A percentile compares a stretch with the other conserved stretches of the same genome.
phyloP scores from a whole-genome alignment of 148 eudicot species.

The Rhododendron griersonianum region DNA sequence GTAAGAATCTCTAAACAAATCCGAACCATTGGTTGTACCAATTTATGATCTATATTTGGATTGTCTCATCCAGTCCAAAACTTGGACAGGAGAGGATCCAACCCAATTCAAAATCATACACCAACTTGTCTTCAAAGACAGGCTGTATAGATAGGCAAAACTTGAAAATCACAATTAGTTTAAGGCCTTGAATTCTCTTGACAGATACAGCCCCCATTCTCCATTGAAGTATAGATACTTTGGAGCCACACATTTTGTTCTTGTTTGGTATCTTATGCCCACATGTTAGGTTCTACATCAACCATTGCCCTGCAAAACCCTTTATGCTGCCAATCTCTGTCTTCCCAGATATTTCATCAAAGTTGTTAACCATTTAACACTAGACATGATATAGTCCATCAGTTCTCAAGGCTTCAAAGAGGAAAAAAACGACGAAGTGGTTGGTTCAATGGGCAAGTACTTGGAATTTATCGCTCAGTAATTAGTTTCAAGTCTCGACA shows the following conservation, averaged over 20 bases:
- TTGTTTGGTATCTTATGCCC: not conserved
- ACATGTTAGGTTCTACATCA: not conserved
- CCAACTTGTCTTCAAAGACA: not conserved
- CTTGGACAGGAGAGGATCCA: too few relatives aligned
- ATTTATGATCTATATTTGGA: too few relatives aligned
- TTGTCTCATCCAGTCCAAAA: too few relatives aligned
- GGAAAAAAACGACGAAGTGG: not conserved
- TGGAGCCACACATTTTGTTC: not conserved
- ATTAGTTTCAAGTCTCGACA: too few relatives aligned
- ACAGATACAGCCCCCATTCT: not conserved
- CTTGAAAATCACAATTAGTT: not conserved
- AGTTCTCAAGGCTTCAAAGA: not conserved
- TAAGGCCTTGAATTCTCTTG: not conserved
- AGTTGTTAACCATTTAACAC: not conserved
- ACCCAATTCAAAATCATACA: not conserved
- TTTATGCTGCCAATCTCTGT: not conserved
- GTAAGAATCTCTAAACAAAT: too few relatives aligned
- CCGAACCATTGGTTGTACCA: too few relatives aligned
- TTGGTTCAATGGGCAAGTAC: too few relatives aligned
- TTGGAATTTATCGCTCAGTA: too few relatives aligned
- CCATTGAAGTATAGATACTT: not conserved
- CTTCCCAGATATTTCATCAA: not conserved
- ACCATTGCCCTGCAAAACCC: not conserved
- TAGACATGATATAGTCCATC: not conserved
- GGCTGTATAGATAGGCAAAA: not conserved